These are phyloP conservation scores for Endotrypanum monterogeii DNA, from an alignment of 208 protist genomes.

Conservation along the genomic window DNA sequence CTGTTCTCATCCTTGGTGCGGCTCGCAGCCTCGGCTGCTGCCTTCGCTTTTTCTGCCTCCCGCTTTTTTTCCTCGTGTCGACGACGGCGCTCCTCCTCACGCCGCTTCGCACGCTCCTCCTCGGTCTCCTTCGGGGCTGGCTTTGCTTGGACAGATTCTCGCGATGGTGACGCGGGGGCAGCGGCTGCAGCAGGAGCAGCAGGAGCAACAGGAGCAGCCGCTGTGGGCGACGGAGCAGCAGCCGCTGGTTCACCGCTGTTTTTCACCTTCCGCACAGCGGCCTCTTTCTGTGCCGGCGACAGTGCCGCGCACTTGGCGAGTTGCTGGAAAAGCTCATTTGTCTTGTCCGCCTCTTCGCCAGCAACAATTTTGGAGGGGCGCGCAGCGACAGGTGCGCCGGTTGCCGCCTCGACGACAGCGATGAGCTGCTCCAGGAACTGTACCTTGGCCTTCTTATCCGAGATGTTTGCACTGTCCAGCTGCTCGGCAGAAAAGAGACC, in stretches of 20 bases:
- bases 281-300: constrained; percentile 51
- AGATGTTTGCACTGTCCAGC: constrained; percentile 75
- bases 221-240: background rate
- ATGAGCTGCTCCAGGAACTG: constrained; percentile 82
- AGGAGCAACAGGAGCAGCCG: constrained; percentile 8
- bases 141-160: background rate
- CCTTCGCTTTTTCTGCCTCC: constrained; percentile 35
- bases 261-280: constrained; percentile 67
- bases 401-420: constrained; percentile 74
- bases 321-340: constrained; percentile 86
- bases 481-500: constrained; percentile 62
- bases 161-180: background rate
- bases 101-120: constrained; percentile 62
- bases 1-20: background rate
- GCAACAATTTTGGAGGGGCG: constrained; percentile 86
- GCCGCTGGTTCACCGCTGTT: constrained; percentile 16
- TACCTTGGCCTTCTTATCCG: constrained; percentile 85
- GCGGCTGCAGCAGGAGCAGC: background rate
- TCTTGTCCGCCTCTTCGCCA: constrained; percentile 85
- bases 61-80: constrained; percentile 58
- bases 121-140: constrained; percentile 30
- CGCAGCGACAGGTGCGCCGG: constrained; percentile 53
- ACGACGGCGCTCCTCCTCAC: constrained; percentile 58
- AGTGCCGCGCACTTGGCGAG: constrained; percentile 78
- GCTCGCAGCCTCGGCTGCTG: constrained; percentile 14